phyloP scores from a whole-genome alignment of 805 yeast genomes.

The Monosporozyma unispora region DNA sequence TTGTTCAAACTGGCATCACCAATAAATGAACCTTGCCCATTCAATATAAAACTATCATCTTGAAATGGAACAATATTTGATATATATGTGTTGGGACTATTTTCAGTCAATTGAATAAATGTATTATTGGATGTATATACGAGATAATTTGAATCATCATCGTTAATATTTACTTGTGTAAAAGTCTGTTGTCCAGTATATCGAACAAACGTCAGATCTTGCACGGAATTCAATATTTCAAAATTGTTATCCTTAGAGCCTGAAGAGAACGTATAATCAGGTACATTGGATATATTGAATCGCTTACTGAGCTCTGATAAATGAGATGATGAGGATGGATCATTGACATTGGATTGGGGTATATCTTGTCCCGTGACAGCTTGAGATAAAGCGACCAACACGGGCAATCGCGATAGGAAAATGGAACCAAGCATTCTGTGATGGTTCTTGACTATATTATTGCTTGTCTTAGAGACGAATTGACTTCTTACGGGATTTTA shows the following conservation, averaged over 20 bases:
- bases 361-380: neutral
- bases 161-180: slow-evolving; percentile 10
- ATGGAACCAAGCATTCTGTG: neutral
- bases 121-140: slow-evolving; percentile 24
- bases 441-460: neutral
- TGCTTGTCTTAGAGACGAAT: neutral
- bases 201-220: slow-evolving; percentile 16
- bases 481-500: neutral
- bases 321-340: neutral
- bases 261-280: neutral
- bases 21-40: slow-evolving; percentile 26
- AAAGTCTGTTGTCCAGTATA: slow-evolving; percentile 29
- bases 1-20: slow-evolving; percentile 16
- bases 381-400: neutral
- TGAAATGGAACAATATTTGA: slow-evolving; percentile 24
- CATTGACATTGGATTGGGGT: neutral
- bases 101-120: slow-evolving; percentile 15
- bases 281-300: neutral
- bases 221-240: slow-evolving; percentile 19
- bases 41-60: slow-evolving; percentile 28
- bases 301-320: neutral
- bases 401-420: neutral
- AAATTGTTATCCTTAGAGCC: slow-evolving; percentile 5
- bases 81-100: slow-evolving; percentile 11
- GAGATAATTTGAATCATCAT: slow-evolving; percentile 8